Conservation (phyloP, 805 yeast species). For the Candida insectorum region DNA sequence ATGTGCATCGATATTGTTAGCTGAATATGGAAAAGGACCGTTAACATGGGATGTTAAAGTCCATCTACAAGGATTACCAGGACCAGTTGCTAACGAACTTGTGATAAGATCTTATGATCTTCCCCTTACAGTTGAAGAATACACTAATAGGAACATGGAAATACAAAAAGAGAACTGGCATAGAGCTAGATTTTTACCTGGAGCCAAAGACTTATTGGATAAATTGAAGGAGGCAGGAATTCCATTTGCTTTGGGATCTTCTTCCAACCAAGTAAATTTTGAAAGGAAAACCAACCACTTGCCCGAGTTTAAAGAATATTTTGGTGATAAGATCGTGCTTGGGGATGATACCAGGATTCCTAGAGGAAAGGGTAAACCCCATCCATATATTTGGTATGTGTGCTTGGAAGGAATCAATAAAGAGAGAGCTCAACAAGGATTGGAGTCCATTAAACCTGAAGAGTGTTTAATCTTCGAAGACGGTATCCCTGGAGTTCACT, state of each 20-base stretch:
- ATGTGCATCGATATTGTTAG: slow-evolving; percentile 64
- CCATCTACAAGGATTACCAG: slow-evolving; percentile 88
- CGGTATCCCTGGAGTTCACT: slow-evolving; percentile 85
- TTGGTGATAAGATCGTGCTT: slow-evolving; percentile 65
- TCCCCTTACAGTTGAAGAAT: slow-evolving; percentile 63
- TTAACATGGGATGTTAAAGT: slow-evolving; percentile 89
- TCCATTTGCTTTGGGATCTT: slow-evolving; percentile 90
- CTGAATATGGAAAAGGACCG: slow-evolving; percentile 70
- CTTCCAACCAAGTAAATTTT: slow-evolving; percentile 63
- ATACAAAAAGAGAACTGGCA: slow-evolving; percentile 65
- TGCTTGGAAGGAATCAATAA: slow-evolving; percentile 71
- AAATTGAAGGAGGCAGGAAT: slow-evolving; percentile 49
- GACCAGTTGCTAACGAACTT: slow-evolving; percentile 62
- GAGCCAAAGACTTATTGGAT: slow-evolving; percentile 69
- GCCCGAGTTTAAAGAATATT: slow-evolving; percentile 56
- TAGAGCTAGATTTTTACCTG: slow-evolving; percentile 68
- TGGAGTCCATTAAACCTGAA: slow-evolving; percentile 54
- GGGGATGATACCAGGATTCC: slow-evolving; percentile 89
- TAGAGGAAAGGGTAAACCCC: slow-evolving; percentile 86
- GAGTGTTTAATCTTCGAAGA: slow-evolving; percentile 94
- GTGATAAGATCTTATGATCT: slow-evolving; percentile 68
- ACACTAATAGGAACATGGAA: slow-evolving; percentile 47
- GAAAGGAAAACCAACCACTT: slow-evolving; percentile 73
- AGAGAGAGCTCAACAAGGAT: slow-evolving; percentile 40
- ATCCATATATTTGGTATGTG: slow-evolving; percentile 86